Evolutionary conservation across 345 rosid species (phyloP), one percentile per base, ranked within the genome.

Genomic region (Firmiana major): DNA sequence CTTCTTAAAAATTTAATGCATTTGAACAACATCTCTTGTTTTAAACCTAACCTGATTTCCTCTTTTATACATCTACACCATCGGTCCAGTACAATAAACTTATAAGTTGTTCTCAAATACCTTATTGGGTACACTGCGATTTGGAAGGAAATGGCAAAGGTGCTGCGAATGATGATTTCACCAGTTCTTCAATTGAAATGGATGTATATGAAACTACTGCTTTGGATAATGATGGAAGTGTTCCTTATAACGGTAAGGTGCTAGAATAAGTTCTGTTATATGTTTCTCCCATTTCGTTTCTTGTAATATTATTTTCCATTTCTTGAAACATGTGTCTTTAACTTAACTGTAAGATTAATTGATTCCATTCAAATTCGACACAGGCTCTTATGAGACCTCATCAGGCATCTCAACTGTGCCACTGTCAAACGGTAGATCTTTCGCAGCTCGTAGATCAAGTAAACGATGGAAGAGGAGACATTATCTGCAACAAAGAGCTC

Each of bases 391-490:
- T 83, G 91, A 87, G 65, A 36, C 85, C 48, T 68, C 81, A 38
- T 75, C 90, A 71, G 84, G 88, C 80, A 67, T 83, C 63, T 72
- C 81, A 74, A 74, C 74, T 71, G 90, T 83, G 46, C 77, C 89
- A 31, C 76, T 91, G 31, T 85, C 92, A 70, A 90, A 81, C 79
- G 86, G 82, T 83, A 87, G 93, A 81, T 88, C 89, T 77, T 89
- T 83, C 79, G 78, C 88, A 8, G 59, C 91, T 72, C 81, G 89
- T 58, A 96, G 81, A 80, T 85, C 91, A 74, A 85, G 87, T 75
- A 96, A 96, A 87, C 88, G 93, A 74, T 96, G 99, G 99, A 96
- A 92, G 83, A 88, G 99, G 63, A 87, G 78, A 59, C 87, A 87
- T 77, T 91, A 90, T 85, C 86, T 86, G 81, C 97, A 95, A 73